Percentiles rank a stretch among this genome's conserved stretches.
Conservation (phyloP, 805 yeast genomes). For the Candida sakaeoensis region DNA sequence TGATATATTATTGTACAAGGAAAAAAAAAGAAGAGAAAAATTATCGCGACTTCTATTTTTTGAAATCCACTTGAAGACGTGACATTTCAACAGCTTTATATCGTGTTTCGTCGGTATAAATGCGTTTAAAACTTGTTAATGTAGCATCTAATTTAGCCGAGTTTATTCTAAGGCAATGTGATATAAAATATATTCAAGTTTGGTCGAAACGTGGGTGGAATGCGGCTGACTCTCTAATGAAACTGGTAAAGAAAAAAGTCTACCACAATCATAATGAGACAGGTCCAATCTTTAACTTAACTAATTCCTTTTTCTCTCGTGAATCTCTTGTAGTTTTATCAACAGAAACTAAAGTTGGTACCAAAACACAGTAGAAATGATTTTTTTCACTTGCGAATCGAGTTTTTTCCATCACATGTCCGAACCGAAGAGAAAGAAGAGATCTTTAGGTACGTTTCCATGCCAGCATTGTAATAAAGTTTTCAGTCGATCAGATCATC, state of each 20-base stretch:
- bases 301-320: too few species aligned
- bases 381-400: not conserved
- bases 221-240: too few species aligned
- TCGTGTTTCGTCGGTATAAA: not conserved
- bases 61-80: not conserved
- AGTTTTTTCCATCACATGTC: constrained; percentile 2
- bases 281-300: too few species aligned
- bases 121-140: too few species aligned
- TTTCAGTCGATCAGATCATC: constrained; percentile 60
- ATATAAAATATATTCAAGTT: too few species aligned
- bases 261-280: too few species aligned
- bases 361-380: not conserved
- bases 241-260: too few species aligned
- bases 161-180: too few species aligned
- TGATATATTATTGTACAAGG: too few species aligned
- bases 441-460: constrained; percentile 29
- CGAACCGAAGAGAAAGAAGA: constrained; percentile 17
- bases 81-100: not conserved
- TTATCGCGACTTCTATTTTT: not conserved
- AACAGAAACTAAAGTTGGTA: not conserved
- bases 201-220: too few species aligned
- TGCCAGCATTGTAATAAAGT: constrained; percentile 49
- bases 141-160: too few species aligned
- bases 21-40: not conserved
- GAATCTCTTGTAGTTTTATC: not conserved